Evolutionary conservation across 169 alveolate genomes (phyloP).

Genomic region (Pseudocohnilembus persalinus): DNA sequence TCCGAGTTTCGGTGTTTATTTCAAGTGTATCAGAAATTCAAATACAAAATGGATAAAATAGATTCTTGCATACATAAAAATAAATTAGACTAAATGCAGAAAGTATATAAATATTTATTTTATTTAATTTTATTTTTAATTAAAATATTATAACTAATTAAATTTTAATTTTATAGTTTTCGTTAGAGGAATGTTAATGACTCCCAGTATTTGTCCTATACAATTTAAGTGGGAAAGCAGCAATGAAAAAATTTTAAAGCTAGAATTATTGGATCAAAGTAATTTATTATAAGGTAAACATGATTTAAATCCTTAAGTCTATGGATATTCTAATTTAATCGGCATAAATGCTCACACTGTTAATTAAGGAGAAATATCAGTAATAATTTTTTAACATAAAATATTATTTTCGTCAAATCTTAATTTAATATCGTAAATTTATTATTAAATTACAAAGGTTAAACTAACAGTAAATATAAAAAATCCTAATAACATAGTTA

Average conservation of each 20-base stretch:
- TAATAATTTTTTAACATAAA: no score
- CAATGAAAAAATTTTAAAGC: background rate
- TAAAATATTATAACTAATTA: background rate
- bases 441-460: background rate
- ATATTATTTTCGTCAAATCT: no score
- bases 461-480: background rate
- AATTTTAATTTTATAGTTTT: no score
- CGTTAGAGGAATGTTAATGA: background rate
- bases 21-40: no score
- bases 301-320: background rate
- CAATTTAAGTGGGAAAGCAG: background rate
- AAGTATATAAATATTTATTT: no score
- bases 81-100: background rate
- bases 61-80: background rate
- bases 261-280: background rate
- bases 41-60: background rate
- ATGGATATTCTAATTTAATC: background rate
- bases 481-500: no score
- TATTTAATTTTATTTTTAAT: no score
- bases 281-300: background rate
- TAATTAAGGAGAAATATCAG: background rate
- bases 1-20: no score
- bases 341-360: background rate
- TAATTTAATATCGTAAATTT: background rate
- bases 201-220: background rate